Percentiles rank a stretch among this genome's conserved stretches.
Evolutionary conservation across 1,284 basidiomycete genomes (phyloP).

Genomic region (Malassezia equina): DNA sequence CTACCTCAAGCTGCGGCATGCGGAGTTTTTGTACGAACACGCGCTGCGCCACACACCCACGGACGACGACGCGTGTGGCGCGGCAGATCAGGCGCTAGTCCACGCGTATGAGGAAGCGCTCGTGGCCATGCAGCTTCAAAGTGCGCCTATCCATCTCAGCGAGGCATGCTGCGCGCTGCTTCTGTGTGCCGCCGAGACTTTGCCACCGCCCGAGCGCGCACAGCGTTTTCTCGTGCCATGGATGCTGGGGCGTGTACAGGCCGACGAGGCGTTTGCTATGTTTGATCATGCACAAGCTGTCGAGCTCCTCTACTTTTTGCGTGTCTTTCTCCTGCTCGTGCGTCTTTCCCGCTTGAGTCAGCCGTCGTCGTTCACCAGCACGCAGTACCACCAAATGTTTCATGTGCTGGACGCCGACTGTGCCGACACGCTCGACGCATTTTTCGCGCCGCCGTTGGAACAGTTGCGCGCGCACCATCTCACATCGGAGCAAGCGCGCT

Average conservation of each 20-base stretch:
- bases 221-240: slow-evolving; percentile 18
- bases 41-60: background rate
- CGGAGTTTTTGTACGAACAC: slow-evolving; percentile 20
- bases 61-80: slow-evolving; percentile 16
- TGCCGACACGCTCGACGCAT: slow-evolving; percentile 19
- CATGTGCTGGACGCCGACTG: slow-evolving; percentile 32
- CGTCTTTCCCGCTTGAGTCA: slow-evolving; percentile 23
- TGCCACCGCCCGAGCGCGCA: slow-evolving; percentile 13
- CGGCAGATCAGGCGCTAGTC: slow-evolving; percentile 14
- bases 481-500: slow-evolving; percentile 33
- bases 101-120: slow-evolving; percentile 21
- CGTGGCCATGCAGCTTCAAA: slow-evolving; percentile 17
- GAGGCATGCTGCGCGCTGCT: slow-evolving; percentile 16
- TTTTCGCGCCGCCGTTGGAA: slow-evolving; percentile 17
- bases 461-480: slow-evolving; percentile 12
- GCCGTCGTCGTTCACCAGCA: slow-evolving; percentile 4
- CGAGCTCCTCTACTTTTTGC: slow-evolving; percentile 28
- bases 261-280: slow-evolving; percentile 19
- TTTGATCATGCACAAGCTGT: slow-evolving; percentile 24
- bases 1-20: slow-evolving; percentile 17
- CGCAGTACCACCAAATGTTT: slow-evolving; percentile 21
- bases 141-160: slow-evolving; percentile 21
- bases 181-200: slow-evolving; percentile 14
- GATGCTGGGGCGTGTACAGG: slow-evolving; percentile 22
- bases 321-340: slow-evolving; percentile 29